phyloP scores from a whole-genome alignment of 2,329 filamentous ascomycete species.

The Grosmannia serpens region DNA sequence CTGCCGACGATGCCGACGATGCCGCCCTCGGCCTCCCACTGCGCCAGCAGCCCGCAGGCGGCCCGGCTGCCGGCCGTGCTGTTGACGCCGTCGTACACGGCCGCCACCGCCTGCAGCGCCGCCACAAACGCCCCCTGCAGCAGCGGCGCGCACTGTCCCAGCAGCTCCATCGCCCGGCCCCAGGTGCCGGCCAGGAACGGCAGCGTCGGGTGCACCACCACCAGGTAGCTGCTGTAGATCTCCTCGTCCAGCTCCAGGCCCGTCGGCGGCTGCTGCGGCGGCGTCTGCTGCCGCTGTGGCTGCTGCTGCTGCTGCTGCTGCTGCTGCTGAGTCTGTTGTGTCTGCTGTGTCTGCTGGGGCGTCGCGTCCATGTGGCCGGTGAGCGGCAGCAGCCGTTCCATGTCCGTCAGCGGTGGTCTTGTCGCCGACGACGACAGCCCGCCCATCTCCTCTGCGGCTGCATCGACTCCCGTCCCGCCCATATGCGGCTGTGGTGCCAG shows the following conservation, averaged over 20 bases:
- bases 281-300: neutral
- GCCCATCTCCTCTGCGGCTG: neutral
- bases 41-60: constrained; percentile 34
- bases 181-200: constrained; percentile 52
- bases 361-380: neutral
- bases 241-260: neutral
- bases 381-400: constrained; percentile 16
- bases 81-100: constrained; percentile 30
- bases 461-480: neutral
- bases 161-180: constrained; percentile 39
- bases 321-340: neutral
- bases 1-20: constrained; percentile 16
- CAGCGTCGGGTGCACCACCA: constrained; percentile 53
- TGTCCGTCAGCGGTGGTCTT: constrained; percentile 11
- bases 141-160: constrained; percentile 42
- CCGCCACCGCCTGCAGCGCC: constrained; percentile 48
- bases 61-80: constrained; percentile 17
- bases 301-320: neutral
- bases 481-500: constrained; percentile 9
- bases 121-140: constrained; percentile 54
- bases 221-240: constrained; percentile 40
- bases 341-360: neutral
- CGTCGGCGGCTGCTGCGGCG: neutral
- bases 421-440: neutral
- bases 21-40: constrained; percentile 37